These are phyloP conservation scores for Penstemon barbatus DNA, from an alignment of 257 asterid genomes.

Conservation along the genomic window DNA sequence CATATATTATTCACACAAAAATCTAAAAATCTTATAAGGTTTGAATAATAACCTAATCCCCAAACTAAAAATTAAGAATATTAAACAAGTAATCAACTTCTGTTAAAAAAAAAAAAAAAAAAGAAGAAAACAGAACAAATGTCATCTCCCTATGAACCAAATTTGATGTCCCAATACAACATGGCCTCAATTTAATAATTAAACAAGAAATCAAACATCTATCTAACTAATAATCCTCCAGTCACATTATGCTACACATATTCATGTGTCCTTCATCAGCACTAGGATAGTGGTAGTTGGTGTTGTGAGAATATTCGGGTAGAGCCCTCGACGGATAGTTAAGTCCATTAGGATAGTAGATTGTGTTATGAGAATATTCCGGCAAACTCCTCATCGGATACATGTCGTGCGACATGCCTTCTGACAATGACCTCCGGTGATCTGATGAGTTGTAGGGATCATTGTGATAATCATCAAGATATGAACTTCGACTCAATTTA, in stretches of 20 bases:
- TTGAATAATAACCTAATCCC: no score
- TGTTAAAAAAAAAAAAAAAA: no score
- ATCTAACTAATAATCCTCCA: no score
- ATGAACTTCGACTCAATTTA: background rate
- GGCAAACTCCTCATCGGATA: slow-evolving; percentile 16
- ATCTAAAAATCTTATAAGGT: no score
- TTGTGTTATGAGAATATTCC: slow-evolving; percentile 3
- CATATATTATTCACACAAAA: no score
- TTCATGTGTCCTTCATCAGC: background rate
- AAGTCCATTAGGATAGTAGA: background rate
- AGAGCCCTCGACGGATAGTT: background rate
- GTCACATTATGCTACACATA: slow-evolving; percentile 1
- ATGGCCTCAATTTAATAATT: no score
- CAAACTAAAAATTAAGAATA: no score
- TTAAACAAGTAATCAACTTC: no score
- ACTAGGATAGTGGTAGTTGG: slow-evolving; percentile 1
- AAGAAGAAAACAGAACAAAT: no score
- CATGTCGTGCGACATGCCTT: slow-evolving; percentile 14
- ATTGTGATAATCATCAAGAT: background rate
- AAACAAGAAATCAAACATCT: no score
- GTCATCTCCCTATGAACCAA: no score
- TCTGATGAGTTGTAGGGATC: background rate
- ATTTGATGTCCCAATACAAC: no score
- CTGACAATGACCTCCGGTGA: slow-evolving; percentile 18
- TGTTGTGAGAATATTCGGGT: slow-evolving; percentile 14